Base-by-base conservation (phyloP, 768 basidiomycete genomes). In the Lepiota subincarnata region DNA sequence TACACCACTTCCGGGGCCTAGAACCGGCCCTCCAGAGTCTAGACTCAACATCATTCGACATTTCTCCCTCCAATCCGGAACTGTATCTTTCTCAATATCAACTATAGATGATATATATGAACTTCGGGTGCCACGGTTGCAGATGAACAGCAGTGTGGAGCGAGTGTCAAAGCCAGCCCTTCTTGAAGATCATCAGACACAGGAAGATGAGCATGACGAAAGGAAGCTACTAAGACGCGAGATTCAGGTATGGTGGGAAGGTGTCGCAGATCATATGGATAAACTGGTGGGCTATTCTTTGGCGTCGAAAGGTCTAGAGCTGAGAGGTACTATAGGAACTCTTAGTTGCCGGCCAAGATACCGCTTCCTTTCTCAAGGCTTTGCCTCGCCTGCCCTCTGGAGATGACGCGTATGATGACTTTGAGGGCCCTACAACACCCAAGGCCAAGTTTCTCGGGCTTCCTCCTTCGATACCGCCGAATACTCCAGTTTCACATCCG, bases 181-280 rank as follows among this genome's bases (percentile, higher is more conserved):
- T 31, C 8, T 11, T 11, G 31, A 31, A 31, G 31, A 8, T 31
- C 31, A 11, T 8, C 7, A 11, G 35, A 48, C 53, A 16, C 16
- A 14, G n/a, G 26, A 46, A 14, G 14, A 26, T 24, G 18, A 48
- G 11, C 19, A 13, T 48, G 72, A 69, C 28, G 78, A 78, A 55
- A 82, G 76, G 64, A 72, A 72, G 36, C 58, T 66, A 2, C 64
- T 88, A n/a, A 65, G 83, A 53, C 66, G 72, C 50, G 83, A 89
- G 63, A 87, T 89, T 55, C 76, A 72, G 62, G 60, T 57, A 28
- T 88, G 84, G 83, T 89, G 86, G 86, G 79, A 82, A 59, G 75
- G 77, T 14, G 66, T 88, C 6, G 71, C 79, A 0, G 80, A 81
- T 49, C 76, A 82, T 62, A 69, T 89, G 56, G 82, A 84, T 58